Percentiles rank a stretch among this genome's conserved stretches.
Evolutionary conservation across 768 basidiomycete species (phyloP).

Genomic region (Calocybe cyanea): DNA sequence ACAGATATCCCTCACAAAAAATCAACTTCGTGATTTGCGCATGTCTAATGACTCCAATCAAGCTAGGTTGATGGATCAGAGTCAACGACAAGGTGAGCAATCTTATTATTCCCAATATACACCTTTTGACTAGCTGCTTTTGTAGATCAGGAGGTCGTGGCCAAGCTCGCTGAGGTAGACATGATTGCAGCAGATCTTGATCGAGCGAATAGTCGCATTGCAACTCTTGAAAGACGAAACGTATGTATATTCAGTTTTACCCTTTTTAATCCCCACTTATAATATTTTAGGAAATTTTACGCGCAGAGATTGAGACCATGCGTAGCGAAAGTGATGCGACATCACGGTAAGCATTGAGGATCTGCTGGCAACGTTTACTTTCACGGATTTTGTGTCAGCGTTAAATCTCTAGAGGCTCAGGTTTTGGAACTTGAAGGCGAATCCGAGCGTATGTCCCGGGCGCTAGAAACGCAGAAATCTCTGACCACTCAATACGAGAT

Average conservation of each 20-base stretch:
- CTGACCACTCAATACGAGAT: slow-evolving; percentile 44
- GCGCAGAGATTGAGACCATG: slow-evolving; percentile 91
- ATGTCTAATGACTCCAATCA: slow-evolving; percentile 90
- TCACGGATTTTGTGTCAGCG: slow-evolving; percentile 34
- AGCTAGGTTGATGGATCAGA: slow-evolving; percentile 88
- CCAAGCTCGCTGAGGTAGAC: slow-evolving; percentile 90
- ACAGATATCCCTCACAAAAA: slow-evolving; percentile 85
- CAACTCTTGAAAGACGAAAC: slow-evolving; percentile 90
- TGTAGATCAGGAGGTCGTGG: slow-evolving; percentile 85
- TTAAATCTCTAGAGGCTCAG: slow-evolving; percentile 68
- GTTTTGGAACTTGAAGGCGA: slow-evolving; percentile 77
- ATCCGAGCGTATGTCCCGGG: slow-evolving; percentile 60
- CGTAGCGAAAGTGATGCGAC: slow-evolving; percentile 73
- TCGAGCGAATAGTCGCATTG: slow-evolving; percentile 91
- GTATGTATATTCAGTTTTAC: slow-evolving; percentile 36
- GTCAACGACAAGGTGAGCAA: slow-evolving; percentile 78
- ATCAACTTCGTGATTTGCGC: slow-evolving; percentile 87
- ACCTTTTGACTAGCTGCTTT: background rate
- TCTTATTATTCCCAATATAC: background rate
- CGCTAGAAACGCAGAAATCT: slow-evolving; percentile 59
- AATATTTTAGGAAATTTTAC: slow-evolving; percentile 78
- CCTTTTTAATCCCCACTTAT: background rate
- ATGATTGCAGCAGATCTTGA: slow-evolving; percentile 94
- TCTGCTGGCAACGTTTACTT: background rate
- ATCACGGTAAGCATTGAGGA: slow-evolving; percentile 52